Conservation (phyloP, 2,329 filamentous ascomycete species). For the Aquanectria penicillioides region DNA sequence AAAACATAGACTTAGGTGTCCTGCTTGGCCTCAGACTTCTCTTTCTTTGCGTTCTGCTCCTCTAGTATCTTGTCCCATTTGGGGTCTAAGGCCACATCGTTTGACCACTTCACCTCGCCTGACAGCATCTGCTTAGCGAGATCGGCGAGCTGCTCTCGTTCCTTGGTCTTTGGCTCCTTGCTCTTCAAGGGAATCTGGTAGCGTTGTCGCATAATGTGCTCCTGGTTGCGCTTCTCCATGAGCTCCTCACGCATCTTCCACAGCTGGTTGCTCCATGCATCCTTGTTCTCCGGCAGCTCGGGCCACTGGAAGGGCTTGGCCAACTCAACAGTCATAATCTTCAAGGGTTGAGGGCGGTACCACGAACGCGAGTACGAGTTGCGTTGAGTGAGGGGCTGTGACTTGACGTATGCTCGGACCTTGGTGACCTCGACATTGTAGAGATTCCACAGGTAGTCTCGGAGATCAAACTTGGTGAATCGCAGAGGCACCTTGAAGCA, state of each 20-base stretch:
- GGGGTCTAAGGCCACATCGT: slow-evolving; percentile 55
- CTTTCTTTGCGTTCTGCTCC: slow-evolving; percentile 34
- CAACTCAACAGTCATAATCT: slow-evolving; percentile 96
- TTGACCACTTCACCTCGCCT: slow-evolving; percentile 70
- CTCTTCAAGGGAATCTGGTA: slow-evolving; percentile 53
- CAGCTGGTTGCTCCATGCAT: slow-evolving; percentile 72
- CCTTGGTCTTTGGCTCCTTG: slow-evolving; percentile 52
- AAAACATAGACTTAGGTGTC: slow-evolving; percentile 25
- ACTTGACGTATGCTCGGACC: slow-evolving; percentile 82
- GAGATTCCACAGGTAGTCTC: slow-evolving; percentile 90
- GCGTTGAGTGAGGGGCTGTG: slow-evolving; percentile 65
- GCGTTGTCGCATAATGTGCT: slow-evolving; percentile 45
- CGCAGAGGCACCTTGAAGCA: slow-evolving; percentile 90
- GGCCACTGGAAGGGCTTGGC: slow-evolving; percentile 90
- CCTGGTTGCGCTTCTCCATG: slow-evolving; percentile 52
- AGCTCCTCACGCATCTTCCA: slow-evolving; percentile 63
- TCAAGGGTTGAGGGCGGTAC: slow-evolving; percentile 77
- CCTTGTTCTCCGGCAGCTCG: slow-evolving; percentile 68
- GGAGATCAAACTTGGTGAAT: slow-evolving; percentile 96
- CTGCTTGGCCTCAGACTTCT: slow-evolving; percentile 37
- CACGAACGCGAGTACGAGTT: slow-evolving; percentile 62
- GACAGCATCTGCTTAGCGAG: slow-evolving; percentile 71
- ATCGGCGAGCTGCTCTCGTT: slow-evolving; percentile 63
- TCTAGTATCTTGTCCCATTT: slow-evolving; percentile 54
- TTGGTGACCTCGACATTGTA: slow-evolving; percentile 80